These are phyloP conservation scores for Aspergillus neotritici DNA, from an alignment of 2,329 filamentous ascomycete species.

Conservation along the genomic window DNA sequence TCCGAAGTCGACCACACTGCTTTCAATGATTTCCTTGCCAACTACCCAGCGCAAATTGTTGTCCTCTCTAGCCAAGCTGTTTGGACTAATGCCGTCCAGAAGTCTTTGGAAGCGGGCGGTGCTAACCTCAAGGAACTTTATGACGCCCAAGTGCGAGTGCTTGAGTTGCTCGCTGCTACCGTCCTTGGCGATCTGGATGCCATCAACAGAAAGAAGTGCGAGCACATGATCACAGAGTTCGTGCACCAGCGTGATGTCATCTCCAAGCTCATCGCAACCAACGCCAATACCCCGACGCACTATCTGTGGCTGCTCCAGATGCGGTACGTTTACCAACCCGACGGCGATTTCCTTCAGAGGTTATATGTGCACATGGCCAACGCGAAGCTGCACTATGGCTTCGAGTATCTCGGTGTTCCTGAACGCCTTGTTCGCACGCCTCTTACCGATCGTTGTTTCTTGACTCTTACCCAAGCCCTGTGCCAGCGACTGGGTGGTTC, in stretches of 20 bases:
- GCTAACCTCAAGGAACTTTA: constrained; percentile 64
- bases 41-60: constrained; percentile 89
- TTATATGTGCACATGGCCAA: constrained; percentile 96
- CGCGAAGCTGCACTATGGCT: constrained; percentile 89
- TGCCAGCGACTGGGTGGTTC: constrained; percentile 94
- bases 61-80: constrained; percentile 89
- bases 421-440: constrained; percentile 95
- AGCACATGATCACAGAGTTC: constrained; percentile 97
- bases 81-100: constrained; percentile 85
- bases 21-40: constrained; percentile 73
- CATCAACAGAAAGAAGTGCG: constrained; percentile 90
- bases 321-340: constrained; percentile 83
- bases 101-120: constrained; percentile 67
- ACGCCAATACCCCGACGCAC: constrained; percentile 70
- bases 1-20: constrained; percentile 63
- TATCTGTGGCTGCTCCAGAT: constrained; percentile 94
- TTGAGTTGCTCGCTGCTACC: constrained; percentile 78
- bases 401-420: constrained; percentile 94
- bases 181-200: constrained; percentile 85
- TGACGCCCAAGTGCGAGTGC: constrained; percentile 75
- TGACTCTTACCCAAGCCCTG: constrained; percentile 91
- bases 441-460: constrained; percentile 95
- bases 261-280: constrained; percentile 71
- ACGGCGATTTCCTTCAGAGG: constrained; percentile 75
- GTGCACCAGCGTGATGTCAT: constrained; percentile 95